Conservation (phyloP, 257 asterid species). For the Solanum commersonii region DNA sequence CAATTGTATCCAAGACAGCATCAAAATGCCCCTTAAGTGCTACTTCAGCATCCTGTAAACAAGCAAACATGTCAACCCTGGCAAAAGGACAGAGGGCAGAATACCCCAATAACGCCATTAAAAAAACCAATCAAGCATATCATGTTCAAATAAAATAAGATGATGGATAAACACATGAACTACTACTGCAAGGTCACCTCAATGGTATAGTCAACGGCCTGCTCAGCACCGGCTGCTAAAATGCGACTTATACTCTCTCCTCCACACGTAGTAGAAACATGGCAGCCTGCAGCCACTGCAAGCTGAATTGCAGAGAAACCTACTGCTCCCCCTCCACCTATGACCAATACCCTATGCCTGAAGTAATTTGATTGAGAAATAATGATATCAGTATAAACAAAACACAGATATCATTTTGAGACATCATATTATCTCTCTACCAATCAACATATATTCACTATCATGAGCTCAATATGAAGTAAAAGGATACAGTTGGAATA, state of each 20-base stretch:
- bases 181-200: constrained; percentile 41
- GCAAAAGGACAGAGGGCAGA: not conserved
- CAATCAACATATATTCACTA: not conserved
- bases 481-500: not conserved
- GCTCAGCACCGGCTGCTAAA: constrained; percentile 83
- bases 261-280: constrained; percentile 83
- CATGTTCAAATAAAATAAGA: not conserved
- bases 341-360: constrained; percentile 79
- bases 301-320: constrained; percentile 97
- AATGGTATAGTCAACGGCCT: constrained; percentile 68
- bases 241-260: constrained; percentile 60
- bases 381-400: constrained; percentile 2
- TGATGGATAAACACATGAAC: not conserved
- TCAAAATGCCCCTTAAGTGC: constrained; percentile 78
- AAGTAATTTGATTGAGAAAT: constrained; percentile 7
- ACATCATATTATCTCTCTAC: not conserved
- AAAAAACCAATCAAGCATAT: not conserved
- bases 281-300: constrained; percentile 86
- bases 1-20: constrained; percentile 92
- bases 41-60: constrained; percentile 53
- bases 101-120: not conserved
- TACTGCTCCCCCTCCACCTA: constrained; percentile 99
- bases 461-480: not conserved
- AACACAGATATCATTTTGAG: not conserved
- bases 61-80: not conserved